A percentile compares a stretch with the other conserved stretches of the same genome.
Evolutionary conservation across 495 filamentous ascomycete species (phyloP).

Genomic region (Alectoria sarmentosa): DNA sequence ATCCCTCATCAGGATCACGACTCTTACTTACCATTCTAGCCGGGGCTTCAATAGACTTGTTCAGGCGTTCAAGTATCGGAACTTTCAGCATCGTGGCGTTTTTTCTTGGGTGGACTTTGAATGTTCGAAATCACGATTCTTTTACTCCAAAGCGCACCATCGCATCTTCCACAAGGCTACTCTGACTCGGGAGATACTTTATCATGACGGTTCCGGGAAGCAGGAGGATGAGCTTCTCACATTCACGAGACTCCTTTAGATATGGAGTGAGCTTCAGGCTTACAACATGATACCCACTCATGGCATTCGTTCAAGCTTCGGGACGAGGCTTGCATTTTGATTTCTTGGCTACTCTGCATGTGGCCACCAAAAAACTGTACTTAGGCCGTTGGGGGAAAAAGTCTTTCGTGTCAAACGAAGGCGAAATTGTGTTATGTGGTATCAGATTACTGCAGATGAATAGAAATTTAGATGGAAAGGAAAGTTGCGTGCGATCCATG

Average conservation of each 20-base stretch:
- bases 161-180: slow-evolving; percentile 13
- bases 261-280: slow-evolving; percentile 14
- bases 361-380: slow-evolving; percentile 15
- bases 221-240: slow-evolving; percentile 8
- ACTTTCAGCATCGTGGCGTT: slow-evolving; percentile 9
- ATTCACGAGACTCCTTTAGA: slow-evolving; percentile 4
- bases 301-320: slow-evolving; percentile 16
- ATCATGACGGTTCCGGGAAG: slow-evolving; percentile 8
- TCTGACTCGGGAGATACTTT: background rate
- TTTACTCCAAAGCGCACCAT: background rate
- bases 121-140: background rate
- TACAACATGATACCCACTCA: slow-evolving; percentile 23
- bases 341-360: slow-evolving; percentile 13
- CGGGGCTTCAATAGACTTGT: slow-evolving; percentile 15
- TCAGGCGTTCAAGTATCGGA: slow-evolving; percentile 14
- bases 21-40: slow-evolving; percentile 11
- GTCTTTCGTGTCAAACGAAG: background rate
- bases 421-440: background rate
- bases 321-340: slow-evolving; percentile 8
- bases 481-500: background rate
- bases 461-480: slow-evolving; percentile 13
- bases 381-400: slow-evolving; percentile 12
- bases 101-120: slow-evolving; percentile 7
- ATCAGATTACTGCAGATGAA: background rate
- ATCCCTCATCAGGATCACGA: slow-evolving; percentile 12